phyloP scores from a whole-genome alignment of 176 grass and related monocot genomes.

The Bonia amplexicaulis region DNA sequence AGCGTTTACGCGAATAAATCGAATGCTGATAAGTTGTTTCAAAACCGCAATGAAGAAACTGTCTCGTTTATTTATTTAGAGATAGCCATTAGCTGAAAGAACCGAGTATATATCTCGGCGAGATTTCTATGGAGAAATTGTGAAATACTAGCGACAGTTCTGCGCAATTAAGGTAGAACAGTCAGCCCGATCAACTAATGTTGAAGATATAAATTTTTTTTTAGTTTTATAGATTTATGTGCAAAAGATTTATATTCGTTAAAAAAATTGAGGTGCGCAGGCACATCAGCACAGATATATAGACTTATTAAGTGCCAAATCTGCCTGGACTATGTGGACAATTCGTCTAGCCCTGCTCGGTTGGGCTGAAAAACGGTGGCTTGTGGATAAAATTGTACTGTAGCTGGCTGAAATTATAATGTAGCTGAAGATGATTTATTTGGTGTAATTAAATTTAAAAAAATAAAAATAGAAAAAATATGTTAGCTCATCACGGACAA shows the following conservation, averaged over 20 bases:
- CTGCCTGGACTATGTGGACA: neutral
- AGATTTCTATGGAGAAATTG: neutral
- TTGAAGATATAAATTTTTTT: neutral
- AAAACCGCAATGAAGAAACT: accelerated
- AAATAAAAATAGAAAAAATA: too few species aligned
- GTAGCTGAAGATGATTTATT: too few species aligned
- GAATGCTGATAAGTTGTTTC: too few species aligned
- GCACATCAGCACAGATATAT: neutral
- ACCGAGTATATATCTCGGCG: neutral
- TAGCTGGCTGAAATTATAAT: too few species aligned
- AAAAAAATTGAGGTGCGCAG: neutral
- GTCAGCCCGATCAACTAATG: neutral
- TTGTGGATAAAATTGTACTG: too few species aligned
- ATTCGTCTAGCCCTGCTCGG: too few species aligned
- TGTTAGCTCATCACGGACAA: too few species aligned
- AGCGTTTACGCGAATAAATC: too few species aligned
- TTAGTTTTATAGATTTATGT: neutral
- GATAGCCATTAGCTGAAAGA: too few species aligned
- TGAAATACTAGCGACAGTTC: neutral
- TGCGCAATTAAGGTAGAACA: neutral
- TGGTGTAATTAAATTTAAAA: too few species aligned
- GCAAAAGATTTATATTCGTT: neutral
- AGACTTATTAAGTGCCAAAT: neutral
- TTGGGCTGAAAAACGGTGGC: too few species aligned
- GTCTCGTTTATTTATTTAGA: too few species aligned